Evolutionary conservation across 108 stramenopile genomes (phyloP), one percentile per base, ranked within the genome.

Genomic region (Fistulifera pelliculosa): DNA sequence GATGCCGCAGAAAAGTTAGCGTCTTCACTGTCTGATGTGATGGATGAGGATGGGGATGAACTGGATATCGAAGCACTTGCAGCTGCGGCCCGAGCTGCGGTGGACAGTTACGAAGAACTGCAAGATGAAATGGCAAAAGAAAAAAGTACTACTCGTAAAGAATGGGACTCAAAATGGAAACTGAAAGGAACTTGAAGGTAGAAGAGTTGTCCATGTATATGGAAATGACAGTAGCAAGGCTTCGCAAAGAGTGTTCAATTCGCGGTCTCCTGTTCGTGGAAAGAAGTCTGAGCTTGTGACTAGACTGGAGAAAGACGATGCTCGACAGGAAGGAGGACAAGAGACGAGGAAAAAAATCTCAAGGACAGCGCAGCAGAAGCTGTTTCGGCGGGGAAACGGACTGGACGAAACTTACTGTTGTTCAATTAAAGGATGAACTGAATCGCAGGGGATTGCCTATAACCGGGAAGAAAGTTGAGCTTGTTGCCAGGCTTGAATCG

Each of bases 1-100:
- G 56, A 75, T 31, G 59, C 63, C 18, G 73, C 73, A 3, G 56
- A 54, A 15, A 27, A 51, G 14, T 23, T 75, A 18, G 73, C 73
- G 0, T 28, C 52, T 38, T 51, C 61, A 21, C 56, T 75, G 7
- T 11, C 41, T 26, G 21, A 38, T 21, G 12, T 25, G 4, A 25
- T 14, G 38, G 47, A 35, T 13, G 47, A 49, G 1, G 38, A 54
- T 10, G n/a, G 10, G 54, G 50, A 27, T 45, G 44, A 45, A 19
- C 21, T 45, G 16, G 44, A 45, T 11, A 19, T 45, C 19, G 44
- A 45, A 6, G 44, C 4, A 4, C 16, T 45, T 45, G 44, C 44
- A 11, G 44, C 44, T 11, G 44, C 44, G 44, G 44, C 44, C 3
- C 44, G 44, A 45, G 44, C 44, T 6, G 44, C 44, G 5, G 44